Conservation (phyloP, 2,329 filamentous ascomycete species). For the Stylonectria norvegica region DNA sequence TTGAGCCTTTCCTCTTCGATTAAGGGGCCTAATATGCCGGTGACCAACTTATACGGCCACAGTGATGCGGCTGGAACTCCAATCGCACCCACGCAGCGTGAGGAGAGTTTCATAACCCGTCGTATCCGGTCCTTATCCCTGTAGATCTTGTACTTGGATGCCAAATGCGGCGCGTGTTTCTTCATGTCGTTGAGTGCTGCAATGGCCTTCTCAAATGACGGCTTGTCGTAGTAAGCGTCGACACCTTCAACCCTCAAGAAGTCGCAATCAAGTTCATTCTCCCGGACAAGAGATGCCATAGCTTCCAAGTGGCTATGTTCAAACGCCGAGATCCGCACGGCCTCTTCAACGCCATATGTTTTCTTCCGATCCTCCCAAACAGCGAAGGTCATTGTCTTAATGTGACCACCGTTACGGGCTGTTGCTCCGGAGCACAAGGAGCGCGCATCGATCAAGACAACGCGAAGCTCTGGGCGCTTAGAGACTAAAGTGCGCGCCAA, state of each 20-base stretch:
- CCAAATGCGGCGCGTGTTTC: constrained; percentile 9
- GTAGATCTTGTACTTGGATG: constrained; percentile 9
- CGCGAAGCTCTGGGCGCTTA: constrained; percentile 17
- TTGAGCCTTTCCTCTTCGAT: constrained; percentile 10
- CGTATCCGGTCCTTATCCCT: constrained; percentile 6
- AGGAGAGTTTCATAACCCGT: constrained; percentile 6
- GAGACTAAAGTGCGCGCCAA: constrained; percentile 17
- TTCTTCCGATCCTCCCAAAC: constrained; percentile 10
- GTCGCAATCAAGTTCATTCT: constrained; percentile 18
- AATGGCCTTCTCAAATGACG: constrained; percentile 13
- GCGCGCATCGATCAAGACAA: constrained; percentile 35
- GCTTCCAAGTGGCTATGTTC: constrained; percentile 22
- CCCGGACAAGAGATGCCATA: constrained; percentile 16
- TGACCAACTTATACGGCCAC: constrained; percentile 24
- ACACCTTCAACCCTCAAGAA: constrained; percentile 6
- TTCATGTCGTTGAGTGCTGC: constrained; percentile 15
- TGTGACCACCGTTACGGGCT: constrained; percentile 36
- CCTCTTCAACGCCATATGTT: constrained; percentile 23
- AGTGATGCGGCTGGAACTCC: constrained; percentile 16
- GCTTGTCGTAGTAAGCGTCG: constrained; percentile 10
- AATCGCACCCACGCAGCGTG: constrained; percentile 9
- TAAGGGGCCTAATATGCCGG: constrained; percentile 8
- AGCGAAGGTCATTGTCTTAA: constrained; percentile 14
- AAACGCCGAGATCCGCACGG: constrained; percentile 19
- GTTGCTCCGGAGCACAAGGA: constrained; percentile 34